phyloP scores from a whole-genome alignment of 1,284 basidiomycete genomes.

The Ustilago hordei region DNA sequence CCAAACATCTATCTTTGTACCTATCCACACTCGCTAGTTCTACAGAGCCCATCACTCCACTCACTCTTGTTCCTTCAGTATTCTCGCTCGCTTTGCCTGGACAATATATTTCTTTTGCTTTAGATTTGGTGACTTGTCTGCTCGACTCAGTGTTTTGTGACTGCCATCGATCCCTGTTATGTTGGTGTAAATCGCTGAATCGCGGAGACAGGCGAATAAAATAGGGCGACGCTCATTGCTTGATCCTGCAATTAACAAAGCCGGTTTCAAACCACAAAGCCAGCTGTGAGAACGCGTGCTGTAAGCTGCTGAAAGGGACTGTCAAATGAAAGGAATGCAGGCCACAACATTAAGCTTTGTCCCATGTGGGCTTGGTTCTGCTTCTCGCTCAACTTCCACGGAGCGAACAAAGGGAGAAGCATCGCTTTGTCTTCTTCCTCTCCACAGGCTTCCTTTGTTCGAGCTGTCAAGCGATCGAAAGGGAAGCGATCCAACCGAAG shows the following conservation, averaged over 20 bases:
- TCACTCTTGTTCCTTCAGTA: not conserved
- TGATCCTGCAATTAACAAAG: not conserved
- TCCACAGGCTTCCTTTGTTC: not conserved
- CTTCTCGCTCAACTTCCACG: too few relatives aligned
- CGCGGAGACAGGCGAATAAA: not conserved
- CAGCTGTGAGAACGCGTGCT: too few relatives aligned
- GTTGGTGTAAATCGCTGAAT: not conserved
- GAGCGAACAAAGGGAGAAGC: not conserved
- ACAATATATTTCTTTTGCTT: slow-evolving; percentile 16
- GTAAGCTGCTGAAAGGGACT: not conserved
- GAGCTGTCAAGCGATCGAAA: not conserved
- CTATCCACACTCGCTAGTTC: slow-evolving; percentile 7
- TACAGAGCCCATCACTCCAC: not conserved
- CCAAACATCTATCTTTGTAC: not conserved
- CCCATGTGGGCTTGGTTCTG: not conserved
- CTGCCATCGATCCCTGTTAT: not conserved
- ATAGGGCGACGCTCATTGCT: not conserved
- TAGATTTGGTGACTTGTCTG: not conserved
- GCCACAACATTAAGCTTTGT: not conserved
- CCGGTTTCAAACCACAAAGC: not conserved
- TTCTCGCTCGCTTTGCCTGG: slow-evolving; percentile 17
- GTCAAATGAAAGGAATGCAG: not conserved
- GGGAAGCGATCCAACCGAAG: not conserved
- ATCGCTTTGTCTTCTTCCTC: not conserved
- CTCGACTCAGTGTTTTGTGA: not conserved